A percentile compares a stretch with the other conserved stretches of the same genome.
phyloP scores from a whole-genome alignment of 805 yeast species.

The Isabelozyma rhagii region DNA sequence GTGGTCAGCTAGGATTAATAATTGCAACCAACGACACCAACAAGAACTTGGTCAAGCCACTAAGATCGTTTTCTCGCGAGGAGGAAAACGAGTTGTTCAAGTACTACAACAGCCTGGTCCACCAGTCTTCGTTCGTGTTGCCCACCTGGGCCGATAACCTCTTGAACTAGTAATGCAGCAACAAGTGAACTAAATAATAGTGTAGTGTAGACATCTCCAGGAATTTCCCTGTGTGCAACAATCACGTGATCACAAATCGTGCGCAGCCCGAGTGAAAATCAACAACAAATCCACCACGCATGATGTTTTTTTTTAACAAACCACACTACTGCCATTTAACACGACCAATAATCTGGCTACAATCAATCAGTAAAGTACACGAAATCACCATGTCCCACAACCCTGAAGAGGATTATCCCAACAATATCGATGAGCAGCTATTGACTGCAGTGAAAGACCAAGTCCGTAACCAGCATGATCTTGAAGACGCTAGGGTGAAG shows the following conservation, averaged over 20 bases:
- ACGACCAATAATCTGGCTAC: slow-evolving; percentile 11
- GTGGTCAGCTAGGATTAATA: slow-evolving; percentile 82
- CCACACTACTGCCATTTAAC: slow-evolving; percentile 21
- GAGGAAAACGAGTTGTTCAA: slow-evolving; percentile 49
- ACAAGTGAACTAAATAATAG: neutral
- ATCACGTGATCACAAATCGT: neutral
- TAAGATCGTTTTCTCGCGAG: slow-evolving; percentile 41
- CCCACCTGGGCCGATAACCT: slow-evolving; percentile 72
- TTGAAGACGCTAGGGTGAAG: slow-evolving; percentile 22
- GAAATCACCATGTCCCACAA: slow-evolving; percentile 3
- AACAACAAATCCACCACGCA: neutral
- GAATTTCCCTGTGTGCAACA: neutral
- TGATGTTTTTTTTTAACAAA: slow-evolving; percentile 8
- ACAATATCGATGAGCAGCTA: slow-evolving; percentile 43
- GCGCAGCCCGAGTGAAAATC: neutral
- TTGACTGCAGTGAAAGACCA: slow-evolving; percentile 37
- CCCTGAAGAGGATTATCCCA: slow-evolving; percentile 19
- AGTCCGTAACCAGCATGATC: slow-evolving; percentile 10
- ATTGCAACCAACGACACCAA: slow-evolving; percentile 59
- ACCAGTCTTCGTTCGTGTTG: slow-evolving; percentile 68
- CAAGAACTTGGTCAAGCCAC: slow-evolving; percentile 48
- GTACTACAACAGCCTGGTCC: slow-evolving; percentile 68
- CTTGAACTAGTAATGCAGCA: slow-evolving; percentile 9
- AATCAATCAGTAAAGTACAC: neutral
- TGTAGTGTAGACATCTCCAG: no score